These are phyloP conservation scores for Penicillium sp. DNA, from an alignment of 2,329 filamentous ascomycete genomes.

Conservation along the genomic window DNA sequence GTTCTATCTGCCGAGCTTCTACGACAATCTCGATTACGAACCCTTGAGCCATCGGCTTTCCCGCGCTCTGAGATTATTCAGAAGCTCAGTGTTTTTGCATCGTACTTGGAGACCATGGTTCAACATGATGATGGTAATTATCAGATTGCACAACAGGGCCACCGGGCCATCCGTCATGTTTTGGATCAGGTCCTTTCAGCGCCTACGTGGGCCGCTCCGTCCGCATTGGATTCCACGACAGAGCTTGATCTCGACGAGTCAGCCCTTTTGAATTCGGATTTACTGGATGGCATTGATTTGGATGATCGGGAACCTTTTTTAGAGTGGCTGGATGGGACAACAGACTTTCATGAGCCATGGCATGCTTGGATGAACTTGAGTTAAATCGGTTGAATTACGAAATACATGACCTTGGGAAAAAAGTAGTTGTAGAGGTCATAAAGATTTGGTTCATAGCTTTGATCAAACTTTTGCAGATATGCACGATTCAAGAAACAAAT, in stretches of 20 bases:
- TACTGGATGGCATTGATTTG: constrained; percentile 3
- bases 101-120: constrained; percentile 23
- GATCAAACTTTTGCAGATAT: constrained; percentile 25
- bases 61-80: constrained; percentile 31
- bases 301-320: constrained; percentile 5
- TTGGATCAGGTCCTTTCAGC: constrained; percentile 20
- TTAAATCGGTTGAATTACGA: background rate
- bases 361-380: constrained; percentile 6
- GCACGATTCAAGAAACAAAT: constrained; percentile 16
- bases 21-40: constrained; percentile 11
- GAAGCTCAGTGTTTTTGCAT: constrained; percentile 27
- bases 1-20: constrained; percentile 30
- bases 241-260: background rate
- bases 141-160: constrained; percentile 24
- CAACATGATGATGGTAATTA: constrained; percentile 24
- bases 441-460: constrained; percentile 16
- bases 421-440: background rate
- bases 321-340: constrained; percentile 9
- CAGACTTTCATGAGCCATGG: constrained; percentile 6
- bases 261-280: background rate
- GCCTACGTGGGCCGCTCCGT: background rate
- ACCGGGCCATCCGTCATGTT: constrained; percentile 21
- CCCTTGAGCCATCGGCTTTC: constrained; percentile 2
- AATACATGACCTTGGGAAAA: background rate
- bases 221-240: background rate